A percentile compares a stretch with the other conserved stretches of the same genome.
Evolutionary conservation across 306 rosid genomes (phyloP).

Genomic region (Ormosia semicastrata): DNA sequence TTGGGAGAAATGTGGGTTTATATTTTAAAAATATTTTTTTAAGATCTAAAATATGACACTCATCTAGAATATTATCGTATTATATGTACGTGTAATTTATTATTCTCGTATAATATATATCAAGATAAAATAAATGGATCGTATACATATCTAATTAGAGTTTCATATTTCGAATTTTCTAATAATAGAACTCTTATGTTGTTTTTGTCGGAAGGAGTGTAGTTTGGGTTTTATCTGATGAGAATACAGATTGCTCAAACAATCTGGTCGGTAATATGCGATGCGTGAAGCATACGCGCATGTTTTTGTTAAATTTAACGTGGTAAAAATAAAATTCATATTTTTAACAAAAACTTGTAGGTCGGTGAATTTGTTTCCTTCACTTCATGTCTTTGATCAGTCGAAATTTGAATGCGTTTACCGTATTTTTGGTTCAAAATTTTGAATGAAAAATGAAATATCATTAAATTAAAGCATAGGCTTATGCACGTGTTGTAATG

Average conservation of each 20-base stretch:
- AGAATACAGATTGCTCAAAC: not conserved
- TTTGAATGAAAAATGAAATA: not conserved
- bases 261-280: not conserved
- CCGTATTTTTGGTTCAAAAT: not conserved
- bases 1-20: conserved; percentile 23
- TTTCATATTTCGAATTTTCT: too few relatives aligned
- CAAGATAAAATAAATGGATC: too few relatives aligned
- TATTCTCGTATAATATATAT: too few relatives aligned
- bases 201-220: not conserved
- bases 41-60: too few relatives aligned
- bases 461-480: not conserved
- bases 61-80: too few relatives aligned
- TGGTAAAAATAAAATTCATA: not conserved
- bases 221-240: not conserved
- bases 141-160: too few relatives aligned
- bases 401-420: not conserved
- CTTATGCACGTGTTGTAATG: conserved; percentile 46
- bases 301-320: not conserved
- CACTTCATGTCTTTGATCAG: not conserved
- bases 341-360: not conserved
- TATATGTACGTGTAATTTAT: too few relatives aligned
- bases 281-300: conserved; percentile 7
- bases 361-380: not conserved
- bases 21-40: too few relatives aligned
- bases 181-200: too few relatives aligned